These are phyloP conservation scores for Pythium pyrilobum DNA, from an alignment of 352 stramenopile species.

Conservation along the genomic window DNA sequence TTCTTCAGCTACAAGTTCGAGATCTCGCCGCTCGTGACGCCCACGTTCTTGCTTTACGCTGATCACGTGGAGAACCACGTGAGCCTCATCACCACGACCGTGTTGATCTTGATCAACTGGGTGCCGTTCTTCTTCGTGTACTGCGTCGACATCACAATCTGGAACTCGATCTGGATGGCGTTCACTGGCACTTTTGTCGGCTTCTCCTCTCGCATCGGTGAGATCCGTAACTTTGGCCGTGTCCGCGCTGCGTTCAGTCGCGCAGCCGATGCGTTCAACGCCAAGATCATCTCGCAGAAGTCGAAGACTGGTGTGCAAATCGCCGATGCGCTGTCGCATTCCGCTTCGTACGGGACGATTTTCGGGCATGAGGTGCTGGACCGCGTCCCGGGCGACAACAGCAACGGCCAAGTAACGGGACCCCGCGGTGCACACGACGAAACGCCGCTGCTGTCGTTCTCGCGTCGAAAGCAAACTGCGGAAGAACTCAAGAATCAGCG, in stretches of 20 bases:
- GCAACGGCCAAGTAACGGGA: slow-evolving; percentile 15
- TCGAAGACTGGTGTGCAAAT: slow-evolving; percentile 67
- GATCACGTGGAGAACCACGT: slow-evolving; percentile 92
- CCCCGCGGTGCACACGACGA: slow-evolving; percentile 33
- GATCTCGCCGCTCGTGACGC: slow-evolving; percentile 94
- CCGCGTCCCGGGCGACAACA: slow-evolving; percentile 19
- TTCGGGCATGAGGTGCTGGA: slow-evolving; percentile 30
- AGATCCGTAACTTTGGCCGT: slow-evolving; percentile 92
- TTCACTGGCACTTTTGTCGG: slow-evolving; percentile 95
- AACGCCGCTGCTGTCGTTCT: slow-evolving; percentile 82
- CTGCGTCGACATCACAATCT: slow-evolving; percentile 98
- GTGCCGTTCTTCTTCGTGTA: slow-evolving; percentile 97
- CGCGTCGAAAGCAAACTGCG: slow-evolving; percentile 73
- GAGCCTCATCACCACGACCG: slow-evolving; percentile 73
- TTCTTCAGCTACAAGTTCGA: slow-evolving; percentile 99
- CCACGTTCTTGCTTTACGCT: slow-evolving; percentile 94
- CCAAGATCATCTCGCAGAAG: slow-evolving; percentile 71
- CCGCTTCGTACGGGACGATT: slow-evolving; percentile 25
- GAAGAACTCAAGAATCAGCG: slow-evolving; percentile 87
- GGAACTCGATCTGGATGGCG: slow-evolving; percentile 96
- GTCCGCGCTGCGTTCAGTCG: slow-evolving; percentile 84
- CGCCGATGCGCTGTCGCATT: slow-evolving; percentile 15
- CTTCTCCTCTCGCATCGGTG: slow-evolving; percentile 95
- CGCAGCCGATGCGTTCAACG: slow-evolving; percentile 82
- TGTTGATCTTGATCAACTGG: slow-evolving; percentile 96